Percentiles rank a stretch among this genome's conserved stretches.
Conservation (phyloP, 768 basidiomycete species). For the Gymnopilus dilepis region DNA sequence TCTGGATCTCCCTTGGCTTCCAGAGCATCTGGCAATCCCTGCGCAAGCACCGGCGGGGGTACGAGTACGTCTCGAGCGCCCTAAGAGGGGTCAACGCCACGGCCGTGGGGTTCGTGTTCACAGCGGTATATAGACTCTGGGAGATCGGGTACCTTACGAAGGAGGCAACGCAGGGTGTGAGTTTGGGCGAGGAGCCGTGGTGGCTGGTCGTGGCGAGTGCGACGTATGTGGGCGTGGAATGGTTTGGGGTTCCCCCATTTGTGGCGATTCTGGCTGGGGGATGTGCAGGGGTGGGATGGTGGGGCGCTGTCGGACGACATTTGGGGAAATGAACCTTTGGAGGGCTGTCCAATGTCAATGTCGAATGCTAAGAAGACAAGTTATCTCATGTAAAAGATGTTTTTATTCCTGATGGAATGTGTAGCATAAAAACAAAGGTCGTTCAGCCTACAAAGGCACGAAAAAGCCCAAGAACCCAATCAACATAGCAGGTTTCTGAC, state of each 20-base stretch:
- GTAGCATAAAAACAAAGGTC: no score
- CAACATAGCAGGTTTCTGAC: no score
- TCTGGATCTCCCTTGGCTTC: constrained; percentile 41
- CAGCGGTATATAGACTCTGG: constrained; percentile 46
- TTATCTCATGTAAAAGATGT: no score
- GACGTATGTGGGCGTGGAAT: constrained; percentile 46
- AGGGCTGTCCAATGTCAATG: no score
- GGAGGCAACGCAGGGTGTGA: constrained; percentile 29
- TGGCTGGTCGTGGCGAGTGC: constrained; percentile 49
- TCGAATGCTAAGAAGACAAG: no score
- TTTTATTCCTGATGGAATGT: no score
- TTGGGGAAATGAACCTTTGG: not conserved
- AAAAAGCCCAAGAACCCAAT: no score
- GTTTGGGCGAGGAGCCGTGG: constrained; percentile 47
- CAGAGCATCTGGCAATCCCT: constrained; percentile 41
- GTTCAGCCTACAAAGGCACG: no score
- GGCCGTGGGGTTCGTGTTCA: constrained; percentile 48
- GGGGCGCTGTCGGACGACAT: constrained; percentile 37
- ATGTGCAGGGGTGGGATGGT: constrained; percentile 48
- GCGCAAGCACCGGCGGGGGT: constrained; percentile 31
- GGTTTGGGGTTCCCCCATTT: constrained; percentile 44
- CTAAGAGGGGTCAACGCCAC: constrained; percentile 49
- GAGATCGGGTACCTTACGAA: constrained; percentile 42
- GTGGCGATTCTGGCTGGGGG: constrained; percentile 46
- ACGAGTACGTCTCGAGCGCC: constrained; percentile 36